Base-by-base conservation (phyloP, 768 basidiomycete species). In the Symmetrospora coprosmae region DNA sequence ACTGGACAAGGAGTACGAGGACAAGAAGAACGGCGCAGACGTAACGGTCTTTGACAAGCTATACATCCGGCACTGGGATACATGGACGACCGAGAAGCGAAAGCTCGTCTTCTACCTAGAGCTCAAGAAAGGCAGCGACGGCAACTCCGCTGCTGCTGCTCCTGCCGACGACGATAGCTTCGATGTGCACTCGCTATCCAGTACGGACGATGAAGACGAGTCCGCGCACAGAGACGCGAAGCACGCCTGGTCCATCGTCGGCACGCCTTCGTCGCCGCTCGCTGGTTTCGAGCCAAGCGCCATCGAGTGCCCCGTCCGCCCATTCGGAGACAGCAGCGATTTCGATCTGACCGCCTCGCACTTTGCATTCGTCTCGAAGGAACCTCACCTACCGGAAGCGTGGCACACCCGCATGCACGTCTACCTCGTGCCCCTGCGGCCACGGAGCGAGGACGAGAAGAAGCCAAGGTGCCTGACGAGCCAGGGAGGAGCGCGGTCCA, bases 351-450 rank as follows among this genome's bases (percentile, higher is more conserved):
- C 84, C 4, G 70, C 74, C 2, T 75, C 76, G 11, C 77, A 82
- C 59, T 79, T 97, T 55, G 77, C 87, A 34, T 86, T 92, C 69
- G 87, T 87, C 4, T 77, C 88, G 51, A 90, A 91, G 69, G 86
- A 92, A 67, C 84, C 87, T 1, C 67, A 77, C 53, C 77, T 91
- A 17, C 81, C 81, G 13, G 77, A 79, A 40, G 85, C 90, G 0
- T 82, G 77, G 78, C 90, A 96, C 72, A 96, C 92, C 1, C 87
- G 86, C 67, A 85, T 88, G 69, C 83, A 91, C 67, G 84, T 87
- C 35, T 89, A 85, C 71, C 71, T 85, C 50, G 80, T 86, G 21
- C 77, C 77, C 55, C 77, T 87, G 55, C 43, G 35, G 3, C 64
- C 63, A 0, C 43, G 60, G 3, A 58, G 66, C 25, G 34, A 33